A percentile compares a stretch with the other conserved stretches of the same genome.
These are phyloP conservation scores for Nemania sp. DNA, from an alignment of 2,329 filamentous ascomycete genomes.

Conservation along the genomic window DNA sequence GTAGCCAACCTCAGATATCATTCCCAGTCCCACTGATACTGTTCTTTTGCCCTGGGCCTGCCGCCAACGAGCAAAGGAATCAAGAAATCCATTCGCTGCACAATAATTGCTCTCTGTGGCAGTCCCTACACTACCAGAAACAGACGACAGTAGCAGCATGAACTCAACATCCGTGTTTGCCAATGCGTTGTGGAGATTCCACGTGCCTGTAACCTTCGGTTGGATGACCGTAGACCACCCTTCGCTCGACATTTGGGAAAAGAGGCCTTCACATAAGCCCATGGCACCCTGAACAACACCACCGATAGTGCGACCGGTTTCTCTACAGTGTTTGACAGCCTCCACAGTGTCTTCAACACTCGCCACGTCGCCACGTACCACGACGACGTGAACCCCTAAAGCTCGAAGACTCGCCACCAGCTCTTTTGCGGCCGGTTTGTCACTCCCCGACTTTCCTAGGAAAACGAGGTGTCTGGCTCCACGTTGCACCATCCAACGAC, in stretches of 20 bases:
- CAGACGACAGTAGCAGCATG: no score
- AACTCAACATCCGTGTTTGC: not conserved
- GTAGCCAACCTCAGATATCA: no score
- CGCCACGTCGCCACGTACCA: conserved; percentile 32
- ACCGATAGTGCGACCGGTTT: conserved; percentile 10
- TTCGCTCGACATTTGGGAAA: conserved; percentile 29
- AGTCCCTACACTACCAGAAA: no score
- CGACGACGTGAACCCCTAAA: conserved; percentile 29
- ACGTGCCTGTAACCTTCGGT: conserved; percentile 30
- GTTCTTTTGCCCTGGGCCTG: no score
- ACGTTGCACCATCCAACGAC: conserved; percentile 38
- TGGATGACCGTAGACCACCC: conserved; percentile 33
- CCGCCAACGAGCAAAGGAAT: no score
- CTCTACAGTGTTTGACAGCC: conserved; percentile 17
- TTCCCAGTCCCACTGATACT: no score
- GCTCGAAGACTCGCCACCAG: conserved; percentile 25
- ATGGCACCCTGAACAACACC: conserved; percentile 38
- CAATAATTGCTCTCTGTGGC: no score
- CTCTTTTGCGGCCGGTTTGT: conserved; percentile 32
- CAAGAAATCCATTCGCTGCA: no score
- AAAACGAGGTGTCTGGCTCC: conserved; percentile 40
- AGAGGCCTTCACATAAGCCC: conserved; percentile 33
- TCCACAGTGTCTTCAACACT: conserved; percentile 17
- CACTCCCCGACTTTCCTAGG: conserved; percentile 35
- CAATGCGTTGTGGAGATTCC: conserved; percentile 31